Percentiles rank a stretch among this genome's conserved stretches.
Evolutionary conservation across 192 early-diverging fungal genomes (phyloP).

Genomic region (Backusella sp.): DNA sequence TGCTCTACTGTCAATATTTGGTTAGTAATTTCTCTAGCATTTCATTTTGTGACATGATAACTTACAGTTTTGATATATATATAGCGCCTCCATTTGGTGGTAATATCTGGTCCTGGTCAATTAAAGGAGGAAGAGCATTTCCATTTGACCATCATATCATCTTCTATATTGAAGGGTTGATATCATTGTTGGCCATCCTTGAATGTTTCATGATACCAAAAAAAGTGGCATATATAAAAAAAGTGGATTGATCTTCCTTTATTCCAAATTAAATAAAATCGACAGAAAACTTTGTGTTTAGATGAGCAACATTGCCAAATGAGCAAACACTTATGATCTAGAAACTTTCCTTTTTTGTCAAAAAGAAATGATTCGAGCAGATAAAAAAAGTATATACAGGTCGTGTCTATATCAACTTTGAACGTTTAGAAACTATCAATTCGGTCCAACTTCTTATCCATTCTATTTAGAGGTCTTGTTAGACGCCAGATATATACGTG

Average conservation of each 20-base stretch:
- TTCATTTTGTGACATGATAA: not conserved
- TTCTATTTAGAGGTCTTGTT: no score
- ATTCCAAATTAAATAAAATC: no score
- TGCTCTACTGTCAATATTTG: conserved; percentile 34
- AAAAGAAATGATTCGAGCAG: no score
- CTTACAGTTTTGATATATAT: conserved; percentile 25
- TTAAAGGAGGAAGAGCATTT: conserved; percentile 39
- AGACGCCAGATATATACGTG: no score
- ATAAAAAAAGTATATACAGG: no score
- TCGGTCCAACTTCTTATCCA: no score
- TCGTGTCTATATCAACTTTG: no score
- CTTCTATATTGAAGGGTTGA: conserved; percentile 44
- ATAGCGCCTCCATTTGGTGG: conserved; percentile 54
- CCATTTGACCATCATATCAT: conserved; percentile 55
- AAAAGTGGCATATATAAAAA: not conserved
- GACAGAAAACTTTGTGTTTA: no score
- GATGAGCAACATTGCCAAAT: no score
- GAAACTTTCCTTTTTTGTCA: no score
- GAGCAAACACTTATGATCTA: no score
- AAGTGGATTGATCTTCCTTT: not conserved
- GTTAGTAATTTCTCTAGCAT: not conserved
- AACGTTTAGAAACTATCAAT: no score
- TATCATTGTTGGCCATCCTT: conserved; percentile 35
- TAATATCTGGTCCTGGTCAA: conserved; percentile 50
- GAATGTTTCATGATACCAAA: conserved; percentile 39